These are phyloP conservation scores for Incumbomyces lentus DNA, from an alignment of 2,329 filamentous ascomycete species.

Conservation along the genomic window DNA sequence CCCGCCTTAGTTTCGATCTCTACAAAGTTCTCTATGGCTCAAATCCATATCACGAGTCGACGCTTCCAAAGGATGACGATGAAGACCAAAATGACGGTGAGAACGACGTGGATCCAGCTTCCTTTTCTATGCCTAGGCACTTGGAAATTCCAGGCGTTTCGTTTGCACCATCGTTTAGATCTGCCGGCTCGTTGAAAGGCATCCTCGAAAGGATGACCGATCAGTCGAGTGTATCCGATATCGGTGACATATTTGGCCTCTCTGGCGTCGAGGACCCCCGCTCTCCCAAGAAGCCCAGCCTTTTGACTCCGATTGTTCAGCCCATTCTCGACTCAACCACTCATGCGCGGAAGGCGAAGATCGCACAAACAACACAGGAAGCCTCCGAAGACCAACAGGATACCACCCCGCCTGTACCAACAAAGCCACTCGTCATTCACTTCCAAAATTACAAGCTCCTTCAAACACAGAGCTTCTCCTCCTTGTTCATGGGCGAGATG, in stretches of 20 bases:
- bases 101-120: slow-evolving; percentile 9
- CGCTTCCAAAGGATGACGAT: neutral
- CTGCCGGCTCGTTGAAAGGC: neutral
- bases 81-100: slow-evolving; percentile 16
- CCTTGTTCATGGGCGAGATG: slow-evolving; percentile 58
- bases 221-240: neutral
- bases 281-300: no score
- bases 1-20: slow-evolving; percentile 20
- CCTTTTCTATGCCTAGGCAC: neutral
- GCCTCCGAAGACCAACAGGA: neutral
- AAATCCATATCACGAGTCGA: neutral
- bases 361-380: neutral
- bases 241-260: neutral
- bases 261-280: neutral
- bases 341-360: neutral
- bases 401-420: neutral
- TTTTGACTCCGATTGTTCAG: neutral
- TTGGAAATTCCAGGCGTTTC: neutral
- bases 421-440: slow-evolving; percentile 12
- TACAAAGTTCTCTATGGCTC: slow-evolving; percentile 9
- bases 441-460: slow-evolving; percentile 55
- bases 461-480: slow-evolving; percentile 62
- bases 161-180: neutral
- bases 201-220: neutral
- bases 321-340: neutral